Base-by-base conservation (phyloP, 108 stramenopile genomes). In the Cyclotella kingstonii region DNA sequence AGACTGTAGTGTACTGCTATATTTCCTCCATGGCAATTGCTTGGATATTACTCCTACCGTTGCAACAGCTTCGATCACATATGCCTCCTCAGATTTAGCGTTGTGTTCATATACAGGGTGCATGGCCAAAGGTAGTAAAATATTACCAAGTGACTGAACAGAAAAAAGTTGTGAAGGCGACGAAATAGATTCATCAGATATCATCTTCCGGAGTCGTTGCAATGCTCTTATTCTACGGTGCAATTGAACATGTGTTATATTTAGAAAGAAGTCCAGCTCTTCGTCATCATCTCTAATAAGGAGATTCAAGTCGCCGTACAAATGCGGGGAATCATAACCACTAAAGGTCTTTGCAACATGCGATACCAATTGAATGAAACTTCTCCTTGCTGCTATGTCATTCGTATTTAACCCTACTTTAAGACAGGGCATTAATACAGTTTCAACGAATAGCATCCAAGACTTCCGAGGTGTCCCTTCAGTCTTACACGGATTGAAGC, bases 231-330 rank as follows among this genome's bases (percentile, higher is more conserved):
- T 74, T 54, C 96, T 82, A 27, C 98, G 88, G 74, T 98, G 98
- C 27, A 94, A 69, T 65, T 98, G 98, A 9, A 98, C 90, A 76
- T 98, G 98, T 12, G 90, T 90, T 5, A 95, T 64, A 60, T 94
- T 95, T 22, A 87, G 60, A 73, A 98, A 97, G 57, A 98, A 97
- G 70, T 97, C 96, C 18, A 94, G 73, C 43, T 98, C 90, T 36
- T 82, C 80, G 40, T 91, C 88, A 30, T 95, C 90, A 35, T 89
- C 84, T 43, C 81, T 36, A 17, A 81, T 73, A 6, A 95, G 69
- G 36, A 54, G 57, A 18, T 51, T 41, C 30, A 95, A 68, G 62
- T 95, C 94, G 4, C 94, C 87, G 58, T 85, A 85, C 18, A 92
- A 60, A 73, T 91, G 78, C 2, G 76, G 60, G 22, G 80, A 80